These are phyloP conservation scores for Trichoderma sp. DNA, from an alignment of 2,329 filamentous ascomycete species.

Conservation along the genomic window DNA sequence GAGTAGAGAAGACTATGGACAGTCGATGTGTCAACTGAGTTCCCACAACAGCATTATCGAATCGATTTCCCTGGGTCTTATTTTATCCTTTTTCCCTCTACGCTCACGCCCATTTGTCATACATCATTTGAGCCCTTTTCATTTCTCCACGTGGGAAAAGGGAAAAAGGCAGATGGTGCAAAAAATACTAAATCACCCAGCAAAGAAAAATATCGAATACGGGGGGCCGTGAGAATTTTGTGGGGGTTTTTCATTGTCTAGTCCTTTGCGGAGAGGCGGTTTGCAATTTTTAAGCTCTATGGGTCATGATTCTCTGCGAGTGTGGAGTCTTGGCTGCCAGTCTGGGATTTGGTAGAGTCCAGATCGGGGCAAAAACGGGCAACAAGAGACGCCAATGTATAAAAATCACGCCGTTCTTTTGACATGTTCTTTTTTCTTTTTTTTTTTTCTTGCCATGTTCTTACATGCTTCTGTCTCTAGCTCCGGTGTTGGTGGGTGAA, in stretches of 20 bases:
- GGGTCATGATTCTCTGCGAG: neutral
- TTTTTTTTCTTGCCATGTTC: neutral
- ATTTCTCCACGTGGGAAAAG: neutral
- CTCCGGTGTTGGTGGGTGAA: neutral
- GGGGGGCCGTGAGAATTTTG: neutral
- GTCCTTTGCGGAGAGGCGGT: neutral
- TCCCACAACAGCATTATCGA: neutral
- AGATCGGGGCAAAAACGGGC: constrained; percentile 19
- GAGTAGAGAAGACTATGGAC: neutral
- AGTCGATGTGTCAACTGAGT: neutral
- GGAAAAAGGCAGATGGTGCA: neutral
- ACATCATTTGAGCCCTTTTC: neutral
- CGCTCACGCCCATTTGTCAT: neutral
- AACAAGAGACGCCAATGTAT: constrained; percentile 10
- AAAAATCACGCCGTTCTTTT: neutral
- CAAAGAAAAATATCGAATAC: constrained; percentile 7
- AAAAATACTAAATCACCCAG: neutral
- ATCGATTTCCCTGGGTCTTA: neutral
- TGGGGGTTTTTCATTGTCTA: neutral
- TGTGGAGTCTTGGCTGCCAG: constrained; percentile 13
- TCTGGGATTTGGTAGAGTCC: neutral
- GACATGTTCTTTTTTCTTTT: neutral
- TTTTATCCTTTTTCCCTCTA: neutral
- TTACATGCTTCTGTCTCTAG: neutral
- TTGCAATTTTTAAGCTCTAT: neutral